A percentile compares a stretch with the other conserved stretches of the same genome.
Conservation (phyloP, 2,329 filamentous ascomycete species). For the Cladophialophora exuberans region DNA sequence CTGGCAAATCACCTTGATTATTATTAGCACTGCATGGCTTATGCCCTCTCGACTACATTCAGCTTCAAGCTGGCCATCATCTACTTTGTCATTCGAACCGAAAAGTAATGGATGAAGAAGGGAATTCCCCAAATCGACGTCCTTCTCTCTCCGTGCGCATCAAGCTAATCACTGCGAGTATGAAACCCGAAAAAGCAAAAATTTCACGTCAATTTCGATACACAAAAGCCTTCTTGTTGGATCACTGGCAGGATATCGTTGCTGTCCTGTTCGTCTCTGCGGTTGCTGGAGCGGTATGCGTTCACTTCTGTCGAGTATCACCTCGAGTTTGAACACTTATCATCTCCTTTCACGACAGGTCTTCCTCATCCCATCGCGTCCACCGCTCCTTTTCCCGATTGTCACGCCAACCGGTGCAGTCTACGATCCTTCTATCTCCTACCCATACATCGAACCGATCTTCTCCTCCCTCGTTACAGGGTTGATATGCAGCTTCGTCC, state of each 20-base stretch:
- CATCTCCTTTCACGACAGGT: conserved; percentile 11
- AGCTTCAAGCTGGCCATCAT: too few relatives aligned
- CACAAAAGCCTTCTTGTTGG: conserved; percentile 15
- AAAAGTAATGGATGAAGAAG: too few relatives aligned
- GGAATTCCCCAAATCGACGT: too few relatives aligned
- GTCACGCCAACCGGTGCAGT: conserved; percentile 11
- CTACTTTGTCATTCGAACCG: too few relatives aligned
- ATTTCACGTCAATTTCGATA: conserved; percentile 10
- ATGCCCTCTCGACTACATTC: too few relatives aligned
- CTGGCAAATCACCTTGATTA: too few relatives aligned
- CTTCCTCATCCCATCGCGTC: conserved; percentile 12
- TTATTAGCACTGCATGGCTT: too few relatives aligned
- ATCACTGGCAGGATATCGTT: conserved; percentile 16
- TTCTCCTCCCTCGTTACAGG: conserved; percentile 22
- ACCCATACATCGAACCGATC: conserved; percentile 26
- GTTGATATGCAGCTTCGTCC: conserved; percentile 20
- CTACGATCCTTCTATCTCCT: conserved; percentile 24
- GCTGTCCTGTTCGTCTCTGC: conserved; percentile 10
- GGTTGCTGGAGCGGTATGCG: conserved; percentile 9
- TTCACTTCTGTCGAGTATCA: background rate
- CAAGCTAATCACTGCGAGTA: background rate
- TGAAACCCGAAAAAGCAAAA: conserved; percentile 7
- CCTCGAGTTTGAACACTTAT: background rate
- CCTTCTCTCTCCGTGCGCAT: background rate
- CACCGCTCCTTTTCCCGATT: conserved; percentile 18